Base-by-base conservation (phyloP, 352 stramenopile genomes). In the Phytophthora chlamydospora region DNA sequence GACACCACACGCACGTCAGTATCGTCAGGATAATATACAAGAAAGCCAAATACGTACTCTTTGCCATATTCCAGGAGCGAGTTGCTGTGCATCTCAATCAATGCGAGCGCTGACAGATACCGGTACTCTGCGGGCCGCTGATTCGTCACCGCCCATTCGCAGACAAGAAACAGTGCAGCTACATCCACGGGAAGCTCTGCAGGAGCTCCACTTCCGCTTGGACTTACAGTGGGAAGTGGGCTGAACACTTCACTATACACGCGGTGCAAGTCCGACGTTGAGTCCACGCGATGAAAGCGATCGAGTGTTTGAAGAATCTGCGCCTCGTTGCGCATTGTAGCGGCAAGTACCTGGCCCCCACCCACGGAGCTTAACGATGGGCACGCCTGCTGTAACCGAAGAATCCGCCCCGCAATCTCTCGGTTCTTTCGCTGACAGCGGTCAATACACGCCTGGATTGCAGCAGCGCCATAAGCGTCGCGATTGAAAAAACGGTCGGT, bases 41-140 rank as follows among this genome's bases (percentile, higher is more conserved):
- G 6, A 6, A n/a, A 11, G 16, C 9, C n/a, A 27, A 33, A 11
- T 3, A 83, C 75, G 27, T 78, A 88, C 67, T 82, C 66, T 75
- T 81, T 80, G 35, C 78, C 82, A 42, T 75, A 88, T 38, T 77
- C 68, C 13, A 90, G 47, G 14, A 94, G 62, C 11, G 73, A 56
- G 16, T 78, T 86, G 52, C 75, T 93, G 58, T 94, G 85, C 80
- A 93, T 92, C 48, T 96, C 85, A 12, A 96, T 75, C 38, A 96
- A 54, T 8, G 85, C 85, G 35, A 93, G 62, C 33, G 83, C 80
- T 34, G 85, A 89, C 5, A 96, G 66, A 61, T 91, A 96, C 8
- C 87, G 78, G 45, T 93, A 94, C 38, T 96, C 87, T 16, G 83
- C 76, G 7, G 87, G 84, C 19, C 87, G 78, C 41, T 96, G 85